Evolutionary conservation across 768 basidiomycete genomes (phyloP), one percentile per base, ranked within the genome.

Genomic region (Boletus speciosus): DNA sequence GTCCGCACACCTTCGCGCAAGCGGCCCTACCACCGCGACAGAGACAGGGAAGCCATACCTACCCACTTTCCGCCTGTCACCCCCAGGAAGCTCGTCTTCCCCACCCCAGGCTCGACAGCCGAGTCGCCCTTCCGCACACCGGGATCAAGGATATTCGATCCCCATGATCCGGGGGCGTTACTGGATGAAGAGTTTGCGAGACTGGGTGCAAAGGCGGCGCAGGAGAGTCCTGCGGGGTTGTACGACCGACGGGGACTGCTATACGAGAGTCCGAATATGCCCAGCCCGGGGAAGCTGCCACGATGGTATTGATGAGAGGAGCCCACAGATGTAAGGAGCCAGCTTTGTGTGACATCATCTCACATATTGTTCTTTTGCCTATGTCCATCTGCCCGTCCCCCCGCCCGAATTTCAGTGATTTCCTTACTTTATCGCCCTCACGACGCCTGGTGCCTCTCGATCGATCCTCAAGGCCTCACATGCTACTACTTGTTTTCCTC

Each of bases 111-210:
- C 35, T 61, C 66, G 5, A 37, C 61, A 21, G 44, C 46, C n/a
- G 74, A 76, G 56, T 76, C 74, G 10, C 76, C 77, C 1, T 80
- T 78, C 66, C 76, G 78, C 19, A 79, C 81, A 12, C 83, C 81
- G 4, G 75, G 75, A 12, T 56, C 72, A 6, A 55, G 72, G 27
- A 75, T 87, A 32, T 83, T 81, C 57, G 88, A 90, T 65, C 87
- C 88, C 31, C 83, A 87, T 58, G 86, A 90, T 67, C 86, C 88
- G 4, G 73, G 79, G 32, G 73, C 79, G 32, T 61, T 89, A 40
- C 72, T 91, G 23, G 86, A 89, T 45, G 90, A 91, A 46, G 90
- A 92, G 54, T 72, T 92, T 51, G 80, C 77, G 45, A 73, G 84
- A 52, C 69, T 82, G 53, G 76, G 77, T 4, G 64, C 58, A 42